Evolutionary conservation across 1,284 basidiomycete species (phyloP).

Genomic region (Rhizoctonia solani): DNA sequence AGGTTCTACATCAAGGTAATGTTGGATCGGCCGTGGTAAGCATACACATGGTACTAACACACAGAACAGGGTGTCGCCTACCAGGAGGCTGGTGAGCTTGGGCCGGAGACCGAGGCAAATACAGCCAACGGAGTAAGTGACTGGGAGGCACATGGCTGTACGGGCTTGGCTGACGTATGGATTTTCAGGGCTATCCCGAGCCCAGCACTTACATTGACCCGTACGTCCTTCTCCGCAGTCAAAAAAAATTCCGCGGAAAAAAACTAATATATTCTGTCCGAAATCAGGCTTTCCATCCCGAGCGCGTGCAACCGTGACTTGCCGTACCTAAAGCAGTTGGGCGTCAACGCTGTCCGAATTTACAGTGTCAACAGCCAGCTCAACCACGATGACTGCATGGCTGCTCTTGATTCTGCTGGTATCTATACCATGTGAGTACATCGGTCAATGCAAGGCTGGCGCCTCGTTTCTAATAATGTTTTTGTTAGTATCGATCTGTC

Average conservation of each 20-base stretch:
- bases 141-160: background rate
- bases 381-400: constrained; percentile 89
- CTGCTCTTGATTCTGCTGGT: constrained; percentile 69
- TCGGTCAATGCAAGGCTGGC: background rate
- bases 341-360: constrained; percentile 68
- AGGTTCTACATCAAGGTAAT: constrained; percentile 82
- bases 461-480: background rate
- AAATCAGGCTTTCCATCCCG: constrained; percentile 60
- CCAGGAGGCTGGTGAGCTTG: constrained; percentile 73
- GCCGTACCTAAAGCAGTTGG: constrained; percentile 64
- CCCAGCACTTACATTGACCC: constrained; percentile 47
- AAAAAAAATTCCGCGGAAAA: background rate
- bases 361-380: constrained; percentile 82
- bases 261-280: too few relatives aligned
- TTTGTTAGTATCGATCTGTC: constrained; percentile 74
- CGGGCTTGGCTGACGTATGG: background rate
- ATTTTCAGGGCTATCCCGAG: constrained; percentile 39
- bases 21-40: background rate
- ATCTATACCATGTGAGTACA: constrained; percentile 82
- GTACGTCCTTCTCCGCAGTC: background rate
- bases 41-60: background rate
- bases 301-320: constrained; percentile 78
- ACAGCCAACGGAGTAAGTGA: constrained; percentile 70
- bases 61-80: constrained; percentile 72
- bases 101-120: constrained; percentile 52